Conservation (phyloP, 2,329 filamentous ascomycete genomes). For the Colletotrichum destructivum region DNA sequence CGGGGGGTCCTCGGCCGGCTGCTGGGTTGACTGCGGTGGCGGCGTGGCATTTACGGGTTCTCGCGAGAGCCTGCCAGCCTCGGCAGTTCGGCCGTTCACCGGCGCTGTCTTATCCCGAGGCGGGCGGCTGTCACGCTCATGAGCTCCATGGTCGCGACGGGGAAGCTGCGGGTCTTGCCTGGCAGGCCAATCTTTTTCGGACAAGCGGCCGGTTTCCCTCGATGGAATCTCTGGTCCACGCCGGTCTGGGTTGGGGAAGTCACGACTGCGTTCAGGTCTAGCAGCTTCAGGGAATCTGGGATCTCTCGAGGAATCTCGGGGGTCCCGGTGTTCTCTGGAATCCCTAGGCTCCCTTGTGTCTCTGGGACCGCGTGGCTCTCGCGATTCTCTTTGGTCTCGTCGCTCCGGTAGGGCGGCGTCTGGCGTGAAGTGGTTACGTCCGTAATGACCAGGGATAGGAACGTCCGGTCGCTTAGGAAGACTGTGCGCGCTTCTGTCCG, state of each 20-base stretch:
- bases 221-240: slow-evolving; percentile 55
- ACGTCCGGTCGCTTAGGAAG: slow-evolving; percentile 74
- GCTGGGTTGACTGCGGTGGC: slow-evolving; percentile 46
- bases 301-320: slow-evolving; percentile 54
- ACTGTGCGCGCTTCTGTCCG: slow-evolving; percentile 39
- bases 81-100: slow-evolving; percentile 46
- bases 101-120: slow-evolving; percentile 53
- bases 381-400: slow-evolving; percentile 50
- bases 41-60: slow-evolving; percentile 44
- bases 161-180: slow-evolving; percentile 51
- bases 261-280: slow-evolving; percentile 59
- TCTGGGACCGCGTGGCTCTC: slow-evolving; percentile 51
- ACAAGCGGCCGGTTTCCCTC: slow-evolving; percentile 55
- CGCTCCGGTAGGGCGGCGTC: slow-evolving; percentile 45
- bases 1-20: slow-evolving; percentile 60
- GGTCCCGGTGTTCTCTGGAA: slow-evolving; percentile 47
- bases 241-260: slow-evolving; percentile 58
- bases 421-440: slow-evolving; percentile 59
- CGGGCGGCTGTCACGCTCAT: slow-evolving; percentile 56
- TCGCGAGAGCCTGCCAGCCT: slow-evolving; percentile 46
- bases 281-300: slow-evolving; percentile 57
- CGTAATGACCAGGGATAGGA: slow-evolving; percentile 65
- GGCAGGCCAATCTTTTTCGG: slow-evolving; percentile 56
- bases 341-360: slow-evolving; percentile 46
- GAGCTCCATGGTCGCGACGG: slow-evolving; percentile 53